Evolutionary conservation across 768 basidiomycete species (phyloP), one percentile per base, ranked within the genome.

Genomic region (Chalciporus piperatus): DNA sequence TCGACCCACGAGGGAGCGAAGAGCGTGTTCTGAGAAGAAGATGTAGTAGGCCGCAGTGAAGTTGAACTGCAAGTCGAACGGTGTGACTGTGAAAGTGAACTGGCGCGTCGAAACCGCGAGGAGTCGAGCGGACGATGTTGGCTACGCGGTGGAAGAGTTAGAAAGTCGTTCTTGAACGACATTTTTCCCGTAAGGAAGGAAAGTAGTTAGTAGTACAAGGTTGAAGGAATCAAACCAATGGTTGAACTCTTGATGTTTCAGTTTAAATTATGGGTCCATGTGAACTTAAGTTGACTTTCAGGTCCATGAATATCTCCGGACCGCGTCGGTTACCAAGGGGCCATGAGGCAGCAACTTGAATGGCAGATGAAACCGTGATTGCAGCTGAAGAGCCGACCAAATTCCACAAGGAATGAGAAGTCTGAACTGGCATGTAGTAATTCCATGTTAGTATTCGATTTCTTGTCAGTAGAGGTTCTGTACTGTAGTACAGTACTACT

Each of bases 231-330:
- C 35, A 7, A 37, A 37, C 35, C 35, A 37, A 37, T 37, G 35
- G 35, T 6, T 37, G 35, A 16, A 16, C 6, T n/a, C 16, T n/a
- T 14, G 35, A 37, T 37, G 35, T n/a, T n/a, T 9, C 35, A 16
- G 64, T 58, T 58, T 38, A 54, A 33, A 47, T 54, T 28, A 32
- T n/a, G 17, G 28, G 41, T 37, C 35, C 35, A 37, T 54, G 64
- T 46, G 56, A 65, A 60, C 53, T 53, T 57, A 67, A 67, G 65
- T 67, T 66, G 65, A 59, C 30, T 57, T 59, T 35, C 28, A 38
- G 22, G 48, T 22, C 41, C 50, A 20, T 39, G 41, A 20, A 28
- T 25, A 45, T 51, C 39, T 45, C 17, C 61, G 60, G 56, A 44
- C 57, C 52, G 56, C 22, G n/a, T 65, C 58, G 57, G 55, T 51